Evolutionary conservation across 2,329 filamentous ascomycete species (phyloP), one percentile per base, ranked within the genome.

Genomic region (Colletotrichum nymphaeae): DNA sequence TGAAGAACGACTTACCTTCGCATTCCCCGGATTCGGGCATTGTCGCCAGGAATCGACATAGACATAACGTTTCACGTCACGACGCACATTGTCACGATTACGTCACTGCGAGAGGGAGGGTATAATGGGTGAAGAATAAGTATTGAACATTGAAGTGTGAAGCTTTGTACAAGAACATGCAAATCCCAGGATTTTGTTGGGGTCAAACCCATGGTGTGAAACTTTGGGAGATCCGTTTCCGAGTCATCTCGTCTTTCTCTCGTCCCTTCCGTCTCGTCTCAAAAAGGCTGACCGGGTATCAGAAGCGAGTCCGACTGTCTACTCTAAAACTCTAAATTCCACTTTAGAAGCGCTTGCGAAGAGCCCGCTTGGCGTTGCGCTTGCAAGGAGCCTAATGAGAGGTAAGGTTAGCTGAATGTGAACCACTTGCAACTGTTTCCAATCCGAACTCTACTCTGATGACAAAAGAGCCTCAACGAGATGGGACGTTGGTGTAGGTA

Each of bases 151-250:
- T 57, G 32, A 69, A 60, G 69, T 72, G 49, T 19, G 16, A 49
- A 70, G 65, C 70, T 73, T 70, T 73, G 35, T 73, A 73, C 70
- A 73, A 70, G 70, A 73, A 73, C 67, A 65, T 70, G 70, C 60
- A 62, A 69, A 65, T 70, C 60, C 70, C 60, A 70, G 59, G 55
- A 53, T 69, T 69, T 56, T 53, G 55, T n/a, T n/a, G 59, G 65
- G 49, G 26, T 63, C 65, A 63, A 32, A 58, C 65, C 52, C 53
- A 19, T 63, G 37, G 22, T 49, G 22, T 37, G 65, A 72, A 63
- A 52, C 66, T 69, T 69, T 49, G 26, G 37, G 14, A 56, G 42
- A 37, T 42, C 53, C 35, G 67, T 73, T 70, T 73, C 67, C 67
- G 35, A 63, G 26, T 70, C 70, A 60, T 73, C 70, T 60, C 70